Percentiles rank a stretch among this genome's conserved stretches.
Conservation (phyloP, 352 stramenopile genomes). For the Pythium dissimile region DNA sequence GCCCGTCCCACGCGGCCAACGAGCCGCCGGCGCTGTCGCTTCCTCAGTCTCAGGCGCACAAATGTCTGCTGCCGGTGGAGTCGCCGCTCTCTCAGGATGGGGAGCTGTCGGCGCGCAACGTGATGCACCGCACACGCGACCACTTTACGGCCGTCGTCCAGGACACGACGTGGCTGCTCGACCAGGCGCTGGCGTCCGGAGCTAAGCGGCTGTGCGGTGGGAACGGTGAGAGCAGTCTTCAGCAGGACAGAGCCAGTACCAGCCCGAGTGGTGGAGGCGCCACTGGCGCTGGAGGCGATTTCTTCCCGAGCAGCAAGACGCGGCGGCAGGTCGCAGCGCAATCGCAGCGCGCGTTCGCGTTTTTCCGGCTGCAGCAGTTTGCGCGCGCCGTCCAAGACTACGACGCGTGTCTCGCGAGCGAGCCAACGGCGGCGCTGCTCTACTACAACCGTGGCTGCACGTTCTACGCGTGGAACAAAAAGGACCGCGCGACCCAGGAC, state of each 20-base stretch:
- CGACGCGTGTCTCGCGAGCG: constrained; percentile 36
- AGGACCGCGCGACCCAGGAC: constrained; percentile 45
- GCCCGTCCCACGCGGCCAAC: not conserved
- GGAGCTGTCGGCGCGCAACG: constrained; percentile 27
- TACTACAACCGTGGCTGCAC: constrained; percentile 68
- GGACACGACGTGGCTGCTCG: constrained; percentile 31
- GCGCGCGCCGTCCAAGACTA: constrained; percentile 50
- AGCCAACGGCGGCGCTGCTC: constrained; percentile 33
- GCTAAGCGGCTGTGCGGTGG: no score
- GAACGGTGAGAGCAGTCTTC: not conserved
- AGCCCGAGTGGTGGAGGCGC: not conserved
- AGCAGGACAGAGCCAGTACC: not conserved
- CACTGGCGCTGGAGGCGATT: not conserved
- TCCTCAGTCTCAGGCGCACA: not conserved
- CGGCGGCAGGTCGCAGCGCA: constrained; percentile 35
- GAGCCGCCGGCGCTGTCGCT: not conserved
- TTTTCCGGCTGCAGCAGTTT: constrained; percentile 48
- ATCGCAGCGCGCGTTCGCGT: constrained; percentile 57
- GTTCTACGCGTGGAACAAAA: constrained; percentile 41
- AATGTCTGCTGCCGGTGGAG: constrained; percentile 20
- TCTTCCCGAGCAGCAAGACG: constrained; percentile 23
- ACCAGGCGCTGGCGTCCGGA: constrained; percentile 18
- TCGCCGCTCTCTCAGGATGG: constrained; percentile 18
- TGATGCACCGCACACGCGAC: constrained; percentile 13
- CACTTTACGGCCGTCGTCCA: constrained; percentile 26